Conservation (phyloP, 164 flowering plant species). For the Chimonanthus salicifolius region DNA sequence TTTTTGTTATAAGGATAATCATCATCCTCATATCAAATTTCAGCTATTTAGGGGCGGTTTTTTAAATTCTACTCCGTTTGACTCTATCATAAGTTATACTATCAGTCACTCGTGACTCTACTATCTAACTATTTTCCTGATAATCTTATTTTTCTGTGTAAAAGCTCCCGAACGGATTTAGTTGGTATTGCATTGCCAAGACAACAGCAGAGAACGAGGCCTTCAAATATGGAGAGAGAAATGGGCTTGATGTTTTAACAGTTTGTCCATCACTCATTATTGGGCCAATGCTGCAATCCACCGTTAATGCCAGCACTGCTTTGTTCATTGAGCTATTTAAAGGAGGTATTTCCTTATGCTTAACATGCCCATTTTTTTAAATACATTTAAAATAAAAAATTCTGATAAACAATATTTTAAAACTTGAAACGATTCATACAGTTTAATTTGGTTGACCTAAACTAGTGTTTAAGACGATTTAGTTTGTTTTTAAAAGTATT, state of each 20-base stretch:
- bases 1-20: too few species aligned
- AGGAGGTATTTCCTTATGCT: constrained; percentile 22
- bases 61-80: too few species aligned
- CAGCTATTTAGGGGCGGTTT: too few species aligned
- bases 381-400: background rate
- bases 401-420: background rate
- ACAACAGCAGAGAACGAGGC: constrained; percentile 52
- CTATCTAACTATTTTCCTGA: too few species aligned
- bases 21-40: too few species aligned
- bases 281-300: constrained; percentile 57
- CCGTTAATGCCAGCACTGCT: constrained; percentile 40
- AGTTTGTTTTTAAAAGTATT: too few species aligned
- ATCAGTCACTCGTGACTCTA: too few species aligned
- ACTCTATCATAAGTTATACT: too few species aligned
- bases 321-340: constrained; percentile 31
- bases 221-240: constrained; percentile 35
- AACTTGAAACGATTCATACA: too few species aligned
- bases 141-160: too few species aligned
- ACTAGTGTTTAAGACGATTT: too few species aligned
- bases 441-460: too few species aligned
- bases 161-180: background rate
- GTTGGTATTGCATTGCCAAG: constrained; percentile 46
- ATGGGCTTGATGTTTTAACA: constrained; percentile 42
- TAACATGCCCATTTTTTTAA: background rate
- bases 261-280: constrained; percentile 42